Evolutionary conservation across 305 asterid species (phyloP).

Genomic region (Rubia peregrina): DNA sequence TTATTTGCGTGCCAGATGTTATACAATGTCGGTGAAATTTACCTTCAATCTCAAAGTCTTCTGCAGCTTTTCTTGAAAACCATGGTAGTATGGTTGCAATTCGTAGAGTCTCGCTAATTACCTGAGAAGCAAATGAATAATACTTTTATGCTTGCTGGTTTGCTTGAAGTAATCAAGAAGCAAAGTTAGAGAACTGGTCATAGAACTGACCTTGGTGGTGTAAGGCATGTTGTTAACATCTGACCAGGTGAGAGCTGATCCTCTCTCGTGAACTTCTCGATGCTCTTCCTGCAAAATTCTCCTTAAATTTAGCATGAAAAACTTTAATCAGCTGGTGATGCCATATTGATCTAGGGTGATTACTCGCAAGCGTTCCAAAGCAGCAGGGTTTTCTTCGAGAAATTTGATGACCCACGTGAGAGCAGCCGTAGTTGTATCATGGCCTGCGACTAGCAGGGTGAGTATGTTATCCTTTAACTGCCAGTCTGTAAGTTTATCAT

Average conservation of each 20-base stretch:
- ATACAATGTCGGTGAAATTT: constrained; percentile 15
- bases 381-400: constrained; percentile 63
- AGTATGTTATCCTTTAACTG: constrained; percentile 78
- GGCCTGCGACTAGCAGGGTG: constrained; percentile 77
- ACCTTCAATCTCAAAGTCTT: constrained; percentile 77
- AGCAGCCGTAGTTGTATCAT: constrained; percentile 84
- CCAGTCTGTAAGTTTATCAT: constrained; percentile 61
- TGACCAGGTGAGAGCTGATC: constrained; percentile 67
- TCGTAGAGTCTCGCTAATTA: constrained; percentile 64
- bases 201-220: constrained; percentile 47
- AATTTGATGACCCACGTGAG: constrained; percentile 73
- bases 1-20: neutral
- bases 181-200: neutral
- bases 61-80: constrained; percentile 82
- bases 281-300: constrained; percentile 59
- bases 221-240: constrained; percentile 79
- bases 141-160: neutral
- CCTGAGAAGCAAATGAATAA: constrained; percentile 32
- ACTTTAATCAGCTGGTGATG: neutral
- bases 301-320: constrained; percentile 12
- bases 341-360: constrained; percentile 4
- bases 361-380: constrained; percentile 61
- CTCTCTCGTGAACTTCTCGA: constrained; percentile 37
- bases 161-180: neutral
- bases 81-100: constrained; percentile 79